Conservation (phyloP, 2,329 filamentous ascomycete genomes). For the Xylaria sp. region DNA sequence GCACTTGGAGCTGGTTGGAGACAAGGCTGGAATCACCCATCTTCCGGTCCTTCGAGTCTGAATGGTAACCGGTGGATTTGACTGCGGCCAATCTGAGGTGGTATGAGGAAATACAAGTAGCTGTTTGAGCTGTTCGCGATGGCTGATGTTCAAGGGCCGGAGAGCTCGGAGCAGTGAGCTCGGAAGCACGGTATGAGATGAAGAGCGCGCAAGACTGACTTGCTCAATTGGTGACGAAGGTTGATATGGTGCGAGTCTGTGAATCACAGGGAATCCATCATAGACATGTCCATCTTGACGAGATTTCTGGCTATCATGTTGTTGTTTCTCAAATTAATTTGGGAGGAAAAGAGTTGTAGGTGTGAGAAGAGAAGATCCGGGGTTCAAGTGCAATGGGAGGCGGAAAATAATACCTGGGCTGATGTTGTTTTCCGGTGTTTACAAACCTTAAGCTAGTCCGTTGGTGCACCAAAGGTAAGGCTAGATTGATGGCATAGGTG, state of each 20-base stretch:
- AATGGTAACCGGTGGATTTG: neutral
- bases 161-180: neutral
- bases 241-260: conserved; percentile 1
- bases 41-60: conserved; percentile 10
- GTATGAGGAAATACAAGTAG: neutral
- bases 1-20: conserved; percentile 15
- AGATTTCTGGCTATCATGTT: conserved; percentile 30
- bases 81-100: neutral
- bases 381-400: neutral
- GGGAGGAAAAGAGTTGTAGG: neutral
- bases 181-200: neutral
- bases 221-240: conserved; percentile 1
- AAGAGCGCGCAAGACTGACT: conserved; percentile 1
- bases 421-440: neutral
- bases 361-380: neutral
- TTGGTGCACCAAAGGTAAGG: neutral
- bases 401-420: neutral
- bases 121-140: neutral
- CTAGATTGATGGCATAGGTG: neutral
- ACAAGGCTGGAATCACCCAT: conserved; percentile 13
- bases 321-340: conserved; percentile 16
- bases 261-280: conserved; percentile 32
- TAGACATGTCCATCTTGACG: conserved; percentile 31
- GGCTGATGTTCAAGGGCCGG: neutral
- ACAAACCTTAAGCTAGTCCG: neutral